Base-by-base conservation (phyloP, 768 basidiomycete species). In the Amanita muscaria region DNA sequence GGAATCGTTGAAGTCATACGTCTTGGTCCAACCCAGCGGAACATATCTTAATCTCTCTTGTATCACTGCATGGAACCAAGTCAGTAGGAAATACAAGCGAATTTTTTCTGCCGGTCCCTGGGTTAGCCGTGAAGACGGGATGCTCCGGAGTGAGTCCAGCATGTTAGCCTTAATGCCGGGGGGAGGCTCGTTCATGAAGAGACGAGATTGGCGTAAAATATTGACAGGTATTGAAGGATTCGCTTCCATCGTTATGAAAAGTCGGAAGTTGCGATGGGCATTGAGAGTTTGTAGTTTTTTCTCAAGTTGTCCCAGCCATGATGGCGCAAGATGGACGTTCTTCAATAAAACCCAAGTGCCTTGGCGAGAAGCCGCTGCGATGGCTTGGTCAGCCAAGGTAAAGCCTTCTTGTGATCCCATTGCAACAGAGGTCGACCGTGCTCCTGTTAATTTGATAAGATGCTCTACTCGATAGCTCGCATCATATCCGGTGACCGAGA, bases 321-420 rank as follows among this genome's bases (percentile, higher is more conserved):
- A 80, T 12, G 94, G 88, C 1, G 94, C 90, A 34, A 99, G 77
- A 59, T 98, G 93, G 14, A 94, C 91, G 51, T 99, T 99, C 72
- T 98, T 98, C 50, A 97, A 76, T 21, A 99, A 72, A 1, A 99
- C 94, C 93, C 93, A 96, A 24, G 86, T 77, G 9, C 96, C 96
- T 63, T 89, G 87, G 9, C 94, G 79, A 19, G 92, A 88, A 31
- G 93, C 96, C 18, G 81, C 68, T 23, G 88, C 84, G 50, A 99
- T 96, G 2, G 94, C 93, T 64, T 96, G 93, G 56, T 99, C 94
- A 9, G 96, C 96, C 1, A 93, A 73, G 3, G 80, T 79, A 62
- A 90, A 94, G n/a, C 94, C 94, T 70, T 99, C 96, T 51, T 92
- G 86, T 2, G 94, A 96, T 18, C 96, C 96, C 92, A 99, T 96